Evolutionary conservation across 805 yeast genomes (phyloP).

Genomic region (Lachancea lanzarotensis): DNA sequence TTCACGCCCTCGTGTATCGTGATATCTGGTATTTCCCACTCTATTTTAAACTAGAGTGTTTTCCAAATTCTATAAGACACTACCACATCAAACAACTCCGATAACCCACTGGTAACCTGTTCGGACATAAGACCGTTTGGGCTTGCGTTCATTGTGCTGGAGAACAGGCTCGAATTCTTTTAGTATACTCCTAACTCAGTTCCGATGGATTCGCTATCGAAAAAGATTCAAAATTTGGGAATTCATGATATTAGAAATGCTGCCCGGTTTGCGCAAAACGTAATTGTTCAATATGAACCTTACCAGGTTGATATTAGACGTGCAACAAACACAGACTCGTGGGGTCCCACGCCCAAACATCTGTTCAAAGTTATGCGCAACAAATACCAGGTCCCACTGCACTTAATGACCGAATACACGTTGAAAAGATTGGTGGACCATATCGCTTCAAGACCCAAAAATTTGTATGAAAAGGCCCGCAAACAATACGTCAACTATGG

Average conservation of each 20-base stretch:
- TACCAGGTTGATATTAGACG: constrained; percentile 36
- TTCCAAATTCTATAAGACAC: too few relatives aligned
- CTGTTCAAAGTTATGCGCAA: constrained; percentile 32
- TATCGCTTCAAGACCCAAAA: constrained; percentile 32
- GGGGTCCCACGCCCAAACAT: constrained; percentile 47
- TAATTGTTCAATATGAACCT: constrained; percentile 34
- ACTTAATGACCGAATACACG: constrained; percentile 31
- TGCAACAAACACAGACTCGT: constrained; percentile 45
- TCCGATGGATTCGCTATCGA: constrained; percentile 30
- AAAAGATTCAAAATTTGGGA: constrained; percentile 32
- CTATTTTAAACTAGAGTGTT: too few relatives aligned
- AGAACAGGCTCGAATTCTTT: too few relatives aligned
- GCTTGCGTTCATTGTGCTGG: too few relatives aligned
- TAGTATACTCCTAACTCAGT: neutral
- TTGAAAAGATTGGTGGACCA: constrained; percentile 33
- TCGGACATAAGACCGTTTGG: too few relatives aligned
- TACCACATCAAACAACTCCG: too few relatives aligned
- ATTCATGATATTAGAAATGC: constrained; percentile 36
- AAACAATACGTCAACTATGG: constrained; percentile 37
- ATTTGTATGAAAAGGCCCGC: constrained; percentile 34
- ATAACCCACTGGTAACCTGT: too few relatives aligned
- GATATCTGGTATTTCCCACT: too few relatives aligned
- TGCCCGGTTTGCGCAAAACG: constrained; percentile 36
- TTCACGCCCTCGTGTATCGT: too few relatives aligned
- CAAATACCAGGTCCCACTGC: constrained; percentile 28